These are phyloP conservation scores for Aplosporella prunicola DNA, from an alignment of 2,329 filamentous ascomycete genomes.

Conservation along the genomic window DNA sequence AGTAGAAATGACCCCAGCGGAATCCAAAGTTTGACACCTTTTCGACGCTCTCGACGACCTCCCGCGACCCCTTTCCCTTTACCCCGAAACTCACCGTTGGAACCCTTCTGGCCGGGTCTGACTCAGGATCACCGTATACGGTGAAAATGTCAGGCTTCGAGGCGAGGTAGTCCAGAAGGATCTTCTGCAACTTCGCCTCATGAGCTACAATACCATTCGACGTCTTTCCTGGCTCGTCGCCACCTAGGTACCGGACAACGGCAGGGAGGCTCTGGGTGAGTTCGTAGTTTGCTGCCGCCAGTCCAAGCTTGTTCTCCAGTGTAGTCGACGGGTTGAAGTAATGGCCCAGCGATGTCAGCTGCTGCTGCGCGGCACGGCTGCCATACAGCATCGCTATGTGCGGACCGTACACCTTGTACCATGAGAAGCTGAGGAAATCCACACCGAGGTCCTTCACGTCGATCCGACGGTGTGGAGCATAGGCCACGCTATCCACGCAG, in stretches of 20 bases:
- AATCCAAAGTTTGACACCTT: slow-evolving; percentile 50
- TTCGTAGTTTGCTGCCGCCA: slow-evolving; percentile 64
- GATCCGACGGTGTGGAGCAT: slow-evolving; percentile 61
- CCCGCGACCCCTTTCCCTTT: slow-evolving; percentile 45
- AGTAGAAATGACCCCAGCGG: slow-evolving; percentile 61
- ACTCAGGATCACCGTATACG: slow-evolving; percentile 48
- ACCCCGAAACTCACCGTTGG: slow-evolving; percentile 60
- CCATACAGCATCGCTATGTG: slow-evolving; percentile 65
- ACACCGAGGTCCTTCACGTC: slow-evolving; percentile 60
- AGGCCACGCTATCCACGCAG: slow-evolving; percentile 67
- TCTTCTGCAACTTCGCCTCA: slow-evolving; percentile 50
- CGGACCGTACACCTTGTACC: slow-evolving; percentile 73
- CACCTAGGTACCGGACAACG: slow-evolving; percentile 52
- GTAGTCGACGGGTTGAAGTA: slow-evolving; percentile 56
- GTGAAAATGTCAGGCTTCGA: slow-evolving; percentile 41
- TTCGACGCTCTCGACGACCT: slow-evolving; percentile 55
- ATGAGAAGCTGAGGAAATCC: slow-evolving; percentile 69
- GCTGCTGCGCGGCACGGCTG: slow-evolving; percentile 44
- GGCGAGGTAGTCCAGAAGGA: slow-evolving; percentile 51
- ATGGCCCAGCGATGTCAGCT: slow-evolving; percentile 51
- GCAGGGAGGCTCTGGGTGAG: slow-evolving; percentile 52
- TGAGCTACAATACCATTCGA: slow-evolving; percentile 42
- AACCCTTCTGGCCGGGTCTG: slow-evolving; percentile 44
- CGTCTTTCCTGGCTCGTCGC: slow-evolving; percentile 22
- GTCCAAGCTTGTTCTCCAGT: slow-evolving; percentile 57